Evolutionary conservation across 305 asterid species (phyloP), one percentile per base, ranked within the genome.

Genomic region (Withania somnifera): DNA sequence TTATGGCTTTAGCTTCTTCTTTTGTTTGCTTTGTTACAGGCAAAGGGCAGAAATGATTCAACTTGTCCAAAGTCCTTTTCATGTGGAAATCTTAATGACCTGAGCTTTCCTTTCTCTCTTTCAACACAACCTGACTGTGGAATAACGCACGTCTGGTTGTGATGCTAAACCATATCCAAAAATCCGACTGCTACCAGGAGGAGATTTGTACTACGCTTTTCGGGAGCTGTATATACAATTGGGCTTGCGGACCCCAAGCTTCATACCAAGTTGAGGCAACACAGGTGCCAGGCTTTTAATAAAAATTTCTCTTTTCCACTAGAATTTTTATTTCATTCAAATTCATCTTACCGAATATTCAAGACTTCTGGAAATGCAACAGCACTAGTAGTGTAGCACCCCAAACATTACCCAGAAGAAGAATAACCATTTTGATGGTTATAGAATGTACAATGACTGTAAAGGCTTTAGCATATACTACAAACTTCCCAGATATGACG

Each of bases 301-400:
- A 79, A 30, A 6, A 78, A 17, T 4, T 1, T 45, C 19, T 53
- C 24, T 9, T 42, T 80, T 51, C 82, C 1, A 52, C 83, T 76
- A 84, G n/a, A n/a, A n/a, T 90, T 80, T 82, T 77, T 0, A 69
- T 82, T 80, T 86, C 95, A 0, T 83, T 85, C 24, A 3, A 81
- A n/a, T n/a, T n/a, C n/a, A n/a, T n/a, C n/a, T n/a, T n/a, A n/a
- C n/a, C n/a, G n/a, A n/a, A n/a, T n/a, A n/a, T 63, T 40, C 77
- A 88, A 53, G 83, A 90, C n/a, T 3, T 88, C 38, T 84, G 84
- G 87, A 10, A n/a, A 58, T 91, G 93, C 17, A 42, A 17, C 5
- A 67, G 24, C 34, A 19, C 14, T 1, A 22, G 32, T 19, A 40
- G 0, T 11, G 0, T 11, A 6, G 20, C 0, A 4, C 17, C 22